Percentiles rank a stretch among this genome's conserved stretches.
phyloP scores from a whole-genome alignment of 23 red algal genomes.

The Gracilaria domingensis region DNA sequence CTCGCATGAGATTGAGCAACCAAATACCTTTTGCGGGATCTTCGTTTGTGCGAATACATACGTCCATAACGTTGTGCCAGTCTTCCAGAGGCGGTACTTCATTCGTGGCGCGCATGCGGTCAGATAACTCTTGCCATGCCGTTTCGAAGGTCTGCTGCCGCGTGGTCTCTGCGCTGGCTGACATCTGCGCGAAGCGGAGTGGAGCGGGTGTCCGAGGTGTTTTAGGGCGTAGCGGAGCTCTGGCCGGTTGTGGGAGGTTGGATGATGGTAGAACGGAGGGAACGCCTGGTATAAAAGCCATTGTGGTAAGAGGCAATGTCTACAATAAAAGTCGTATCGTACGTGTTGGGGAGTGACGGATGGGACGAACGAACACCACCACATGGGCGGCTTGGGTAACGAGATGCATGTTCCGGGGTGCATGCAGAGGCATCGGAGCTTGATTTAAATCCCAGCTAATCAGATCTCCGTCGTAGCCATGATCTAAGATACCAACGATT shows the following conservation, averaged over 20 bases:
- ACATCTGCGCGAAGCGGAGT: background rate
- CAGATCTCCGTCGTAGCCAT: no score
- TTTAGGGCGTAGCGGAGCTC: background rate
- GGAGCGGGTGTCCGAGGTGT: background rate
- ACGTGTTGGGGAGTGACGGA: no score
- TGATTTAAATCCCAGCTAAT: no score
- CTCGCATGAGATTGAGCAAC: constrained; percentile 62
- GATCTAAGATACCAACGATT: no score
- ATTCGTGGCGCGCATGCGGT: constrained; percentile 25
- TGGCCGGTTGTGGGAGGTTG: background rate
- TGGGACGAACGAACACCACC: no score
- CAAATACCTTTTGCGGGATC: constrained; percentile 40
- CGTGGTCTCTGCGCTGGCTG: background rate
- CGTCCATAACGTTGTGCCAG: constrained; percentile 66
- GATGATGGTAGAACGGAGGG: background rate
- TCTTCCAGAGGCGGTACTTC: constrained; percentile 18
- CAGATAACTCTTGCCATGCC: constrained; percentile 49
- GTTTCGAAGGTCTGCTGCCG: constrained; percentile 2
- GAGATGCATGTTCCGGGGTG: no score
- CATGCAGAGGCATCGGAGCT: no score
- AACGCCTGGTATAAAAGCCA: constrained; percentile 18
- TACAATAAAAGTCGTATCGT: no score
- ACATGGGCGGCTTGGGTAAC: no score
- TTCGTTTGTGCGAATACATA: constrained; percentile 21
- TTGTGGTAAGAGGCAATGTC: background rate